Base-by-base conservation (phyloP, 306 rosid genomes). In the Dryas octopetala region DNA sequence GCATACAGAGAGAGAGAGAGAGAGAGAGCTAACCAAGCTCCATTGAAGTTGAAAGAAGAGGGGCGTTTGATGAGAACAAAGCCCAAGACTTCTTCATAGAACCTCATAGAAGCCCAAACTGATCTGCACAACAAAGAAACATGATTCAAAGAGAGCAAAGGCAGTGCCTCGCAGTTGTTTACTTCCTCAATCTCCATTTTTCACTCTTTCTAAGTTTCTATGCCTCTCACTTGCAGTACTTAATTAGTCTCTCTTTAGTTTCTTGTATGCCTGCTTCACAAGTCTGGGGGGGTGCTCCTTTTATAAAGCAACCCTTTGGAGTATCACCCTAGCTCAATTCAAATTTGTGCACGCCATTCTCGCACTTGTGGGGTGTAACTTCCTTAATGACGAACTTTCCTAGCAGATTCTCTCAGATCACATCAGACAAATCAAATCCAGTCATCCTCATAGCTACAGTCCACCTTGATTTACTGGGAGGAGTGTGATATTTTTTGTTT, bases 21-120 rank as follows among this genome's bases (percentile, higher is more conserved):
- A 44, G 26, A 64, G 67, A 5, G 5, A 68, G 51, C 79, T 73
- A 44, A 89, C 97, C 97, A 91, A 70, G 97, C 97, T 71, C 97
- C 97, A 65, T 81, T 91, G 85, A 91, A 91, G 7, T 87, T 89
- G 89, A 91, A 91, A 75, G 97, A 91, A 65, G 94, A 89, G 13
- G 97, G 97, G 70, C 94, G 86, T 82, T 91, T 91, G 86, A 91
- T 87, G 81, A 85, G 86, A 80, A 84, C 91, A 74, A 91, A 89
- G 68, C 97, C 97, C 85, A 91, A 66, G 13, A 91, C 88, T 12
- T 91, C 85, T 71, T 89, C 91, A 32, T 91, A 91, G 81, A 91
- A 91, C 69, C 85, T 86, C 81, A 71, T 73, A 4, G 97, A 91
- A 5, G 81, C 87, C 94, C 87, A 86, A 48, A 91, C 94, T 12